Percentiles rank a stretch among this genome's conserved stretches.
phyloP scores from a whole-genome alignment of 257 asterid species.

The Mitragyna speciosa region DNA sequence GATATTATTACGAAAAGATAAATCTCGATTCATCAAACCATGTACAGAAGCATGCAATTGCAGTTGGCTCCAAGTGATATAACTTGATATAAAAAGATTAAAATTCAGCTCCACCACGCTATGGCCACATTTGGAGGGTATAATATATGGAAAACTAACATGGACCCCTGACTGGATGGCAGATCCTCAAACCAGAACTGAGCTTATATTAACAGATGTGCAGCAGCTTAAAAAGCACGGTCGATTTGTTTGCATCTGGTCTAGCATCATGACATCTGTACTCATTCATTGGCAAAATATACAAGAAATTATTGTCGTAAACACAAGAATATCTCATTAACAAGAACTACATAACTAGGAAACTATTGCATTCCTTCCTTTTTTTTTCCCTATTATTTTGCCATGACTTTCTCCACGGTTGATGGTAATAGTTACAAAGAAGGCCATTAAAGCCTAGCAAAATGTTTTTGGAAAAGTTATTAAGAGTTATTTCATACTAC shows the following conservation, averaged over 20 bases:
- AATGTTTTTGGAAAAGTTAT: background rate
- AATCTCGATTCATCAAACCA: background rate
- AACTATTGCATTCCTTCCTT: background rate
- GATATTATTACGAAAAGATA: no score
- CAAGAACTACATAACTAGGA: background rate
- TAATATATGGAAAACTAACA: background rate
- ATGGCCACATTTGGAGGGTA: conserved; percentile 5
- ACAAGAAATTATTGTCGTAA: background rate
- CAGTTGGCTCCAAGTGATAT: background rate
- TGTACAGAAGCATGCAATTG: background rate
- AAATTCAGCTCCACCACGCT: conserved; percentile 11
- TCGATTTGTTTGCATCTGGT: conserved; percentile 15
- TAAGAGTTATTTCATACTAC: no score
- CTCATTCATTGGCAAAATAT: background rate
- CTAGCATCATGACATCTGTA: conserved; percentile 12
- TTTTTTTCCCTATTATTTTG: background rate
- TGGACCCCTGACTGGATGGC: conserved; percentile 17
- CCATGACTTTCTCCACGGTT: background rate
- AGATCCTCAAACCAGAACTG: conserved; percentile 4
- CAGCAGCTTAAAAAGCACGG: background rate
- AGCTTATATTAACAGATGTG: conserved; percentile 9
- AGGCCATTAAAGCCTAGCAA: background rate
- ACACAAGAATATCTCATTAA: background rate
- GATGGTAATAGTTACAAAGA: background rate
- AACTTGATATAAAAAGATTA: background rate